Percentiles rank a stretch among this genome's conserved stretches.
phyloP scores from a whole-genome alignment of 2,329 filamentous ascomycete genomes.

The Microascus cirrosus region DNA sequence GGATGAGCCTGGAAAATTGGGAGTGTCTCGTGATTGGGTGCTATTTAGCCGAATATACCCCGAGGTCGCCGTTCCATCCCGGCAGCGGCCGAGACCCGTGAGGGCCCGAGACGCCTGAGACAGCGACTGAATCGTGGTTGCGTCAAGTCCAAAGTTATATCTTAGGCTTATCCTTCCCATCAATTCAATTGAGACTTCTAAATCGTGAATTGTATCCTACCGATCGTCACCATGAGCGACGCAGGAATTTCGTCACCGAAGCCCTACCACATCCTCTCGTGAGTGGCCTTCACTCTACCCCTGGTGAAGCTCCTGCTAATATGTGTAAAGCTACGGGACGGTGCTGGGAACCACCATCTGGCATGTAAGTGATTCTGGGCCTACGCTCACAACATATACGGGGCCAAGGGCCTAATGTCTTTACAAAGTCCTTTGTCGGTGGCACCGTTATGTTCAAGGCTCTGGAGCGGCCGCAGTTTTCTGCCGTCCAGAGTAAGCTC shows the following conservation, averaged over 20 bases:
- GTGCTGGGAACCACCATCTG: conserved; percentile 80
- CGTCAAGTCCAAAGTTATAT: neutral
- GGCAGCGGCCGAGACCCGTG: neutral
- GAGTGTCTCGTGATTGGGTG: neutral
- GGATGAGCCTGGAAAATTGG: neutral
- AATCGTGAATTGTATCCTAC: neutral
- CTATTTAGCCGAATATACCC: conserved; percentile 1
- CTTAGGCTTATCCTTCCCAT: neutral
- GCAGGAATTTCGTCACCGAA: conserved; percentile 51
- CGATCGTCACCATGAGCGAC: conserved; percentile 26
- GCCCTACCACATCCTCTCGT: conserved; percentile 70
- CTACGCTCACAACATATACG: neutral
- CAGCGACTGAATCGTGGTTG: neutral
- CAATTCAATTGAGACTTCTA: neutral
- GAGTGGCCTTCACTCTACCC: conserved; percentile 9
- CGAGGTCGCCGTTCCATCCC: neutral
- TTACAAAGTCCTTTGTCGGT: conserved; percentile 56
- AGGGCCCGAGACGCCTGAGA: neutral
- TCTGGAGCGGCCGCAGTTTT: conserved; percentile 71
- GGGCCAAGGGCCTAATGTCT: neutral
- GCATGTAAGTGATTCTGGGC: conserved; percentile 41
- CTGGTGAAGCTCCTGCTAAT: neutral
- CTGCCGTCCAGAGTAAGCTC: conserved; percentile 64
- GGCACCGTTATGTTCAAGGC: conserved; percentile 66
- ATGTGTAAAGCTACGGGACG: conserved; percentile 62